phyloP scores from a whole-genome alignment of 202 grass and related monocot genomes.

The Panicum virgatum region DNA sequence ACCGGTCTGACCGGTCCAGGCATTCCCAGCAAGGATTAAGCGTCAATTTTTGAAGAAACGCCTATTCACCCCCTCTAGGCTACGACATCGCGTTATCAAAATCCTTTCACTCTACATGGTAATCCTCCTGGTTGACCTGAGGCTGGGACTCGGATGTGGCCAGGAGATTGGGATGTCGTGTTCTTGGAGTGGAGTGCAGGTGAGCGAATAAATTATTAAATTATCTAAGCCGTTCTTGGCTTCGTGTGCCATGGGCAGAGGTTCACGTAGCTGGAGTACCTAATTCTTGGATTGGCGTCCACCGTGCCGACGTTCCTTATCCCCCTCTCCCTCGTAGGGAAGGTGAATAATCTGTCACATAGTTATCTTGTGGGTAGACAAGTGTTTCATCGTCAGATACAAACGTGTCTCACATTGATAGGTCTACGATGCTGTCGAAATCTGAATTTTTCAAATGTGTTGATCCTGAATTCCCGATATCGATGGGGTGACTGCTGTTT shows the following conservation, averaged over 20 bases:
- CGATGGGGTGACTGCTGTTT: no score
- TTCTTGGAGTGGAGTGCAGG: not conserved
- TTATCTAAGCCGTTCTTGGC: constrained; percentile 1
- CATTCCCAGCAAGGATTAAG: no score
- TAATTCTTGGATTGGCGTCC: constrained; percentile 78
- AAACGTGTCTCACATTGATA: not conserved
- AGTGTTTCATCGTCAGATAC: not conserved
- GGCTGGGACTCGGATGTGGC: constrained; percentile 11
- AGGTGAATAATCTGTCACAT: constrained; percentile 70
- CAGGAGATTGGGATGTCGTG: not conserved
- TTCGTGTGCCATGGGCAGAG: constrained; percentile 46
- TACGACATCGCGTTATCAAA: no score
- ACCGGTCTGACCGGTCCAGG: no score
- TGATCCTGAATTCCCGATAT: not conserved
- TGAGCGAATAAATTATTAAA: not conserved
- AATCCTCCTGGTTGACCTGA: not conserved
- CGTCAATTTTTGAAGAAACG: no score
- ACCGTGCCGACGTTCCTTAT: constrained; percentile 72
- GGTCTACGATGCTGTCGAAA: not conserved
- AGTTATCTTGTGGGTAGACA: not conserved
- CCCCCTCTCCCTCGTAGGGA: constrained; percentile 79
- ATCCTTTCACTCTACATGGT: no score
- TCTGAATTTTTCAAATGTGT: not conserved
- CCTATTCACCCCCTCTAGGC: no score
- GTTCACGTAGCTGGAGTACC: constrained; percentile 90